phyloP scores from a whole-genome alignment of 805 yeast genomes.

The Dipodascopsis uninucleata region DNA sequence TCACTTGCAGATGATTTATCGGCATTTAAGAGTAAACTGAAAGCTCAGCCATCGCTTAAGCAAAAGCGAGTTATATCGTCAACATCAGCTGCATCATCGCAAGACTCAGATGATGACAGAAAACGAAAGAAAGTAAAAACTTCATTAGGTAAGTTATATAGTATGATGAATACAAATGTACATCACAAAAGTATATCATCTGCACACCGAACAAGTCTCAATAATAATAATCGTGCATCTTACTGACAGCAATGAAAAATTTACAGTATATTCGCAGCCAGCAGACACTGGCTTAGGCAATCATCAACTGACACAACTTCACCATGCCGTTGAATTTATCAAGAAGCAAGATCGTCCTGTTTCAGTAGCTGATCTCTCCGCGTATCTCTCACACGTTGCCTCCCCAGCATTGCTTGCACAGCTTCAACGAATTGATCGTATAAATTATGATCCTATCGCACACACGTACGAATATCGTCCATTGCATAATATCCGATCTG shows the following conservation, averaged over 20 bases:
- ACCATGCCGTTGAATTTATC: conserved; percentile 87
- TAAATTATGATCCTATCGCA: conserved; percentile 58
- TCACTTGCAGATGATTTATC: conserved; percentile 55
- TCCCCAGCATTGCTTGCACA: conserved; percentile 67
- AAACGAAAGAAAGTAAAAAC: conserved; percentile 20
- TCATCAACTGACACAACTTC: conserved; percentile 80
- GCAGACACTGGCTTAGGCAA: conserved; percentile 42
- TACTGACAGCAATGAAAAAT: conserved; percentile 2
- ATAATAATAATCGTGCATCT: too few species aligned
- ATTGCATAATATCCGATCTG: conserved; percentile 77
- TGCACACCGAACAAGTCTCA: too few species aligned
- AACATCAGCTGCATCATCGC: too few species aligned
- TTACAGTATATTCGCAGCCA: conserved; percentile 36
- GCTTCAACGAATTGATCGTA: conserved; percentile 70
- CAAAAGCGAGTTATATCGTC: conserved; percentile 17
- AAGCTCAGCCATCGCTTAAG: conserved; percentile 51
- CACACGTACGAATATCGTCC: conserved; percentile 82
- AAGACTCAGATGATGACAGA: conserved; percentile 17
- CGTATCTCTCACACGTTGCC: conserved; percentile 58
- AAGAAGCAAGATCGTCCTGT: conserved; percentile 70
- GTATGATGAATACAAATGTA: not conserved
- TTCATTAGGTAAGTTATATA: conserved; percentile 12
- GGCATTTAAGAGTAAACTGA: conserved; percentile 60
- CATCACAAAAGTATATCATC: too few species aligned
- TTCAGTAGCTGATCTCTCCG: conserved; percentile 58